A percentile compares a stretch with the other conserved stretches of the same genome.
These are phyloP conservation scores for Fusarium multiceps DNA, from an alignment of 2,329 filamentous ascomycete species.

Conservation along the genomic window DNA sequence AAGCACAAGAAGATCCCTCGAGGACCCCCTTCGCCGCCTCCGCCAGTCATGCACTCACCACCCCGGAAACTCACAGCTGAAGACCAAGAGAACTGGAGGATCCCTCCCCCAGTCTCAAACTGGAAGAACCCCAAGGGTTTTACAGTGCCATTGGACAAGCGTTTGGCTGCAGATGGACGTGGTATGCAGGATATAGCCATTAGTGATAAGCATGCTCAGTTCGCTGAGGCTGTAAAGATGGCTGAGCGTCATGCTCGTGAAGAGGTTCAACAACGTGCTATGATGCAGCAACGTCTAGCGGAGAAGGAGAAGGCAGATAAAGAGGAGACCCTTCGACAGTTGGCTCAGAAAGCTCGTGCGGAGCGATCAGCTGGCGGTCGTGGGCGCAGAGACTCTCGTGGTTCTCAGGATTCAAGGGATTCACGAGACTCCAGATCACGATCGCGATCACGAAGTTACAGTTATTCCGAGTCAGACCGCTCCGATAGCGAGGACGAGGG, in stretches of 20 bases:
- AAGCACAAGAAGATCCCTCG: constrained; percentile 98
- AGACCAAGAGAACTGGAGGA: constrained; percentile 97
- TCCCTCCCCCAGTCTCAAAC: constrained; percentile 87
- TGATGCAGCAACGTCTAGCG: constrained; percentile 95
- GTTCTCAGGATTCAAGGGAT: constrained; percentile 54
- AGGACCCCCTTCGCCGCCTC: constrained; percentile 90
- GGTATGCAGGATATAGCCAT: constrained; percentile 94
- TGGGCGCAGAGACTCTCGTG: constrained; percentile 54
- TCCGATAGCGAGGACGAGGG: constrained; percentile 73
- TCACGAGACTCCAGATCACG: constrained; percentile 56
- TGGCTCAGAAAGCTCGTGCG: constrained; percentile 92
- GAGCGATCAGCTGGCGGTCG: constrained; percentile 71
- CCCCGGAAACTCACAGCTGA: constrained; percentile 95
- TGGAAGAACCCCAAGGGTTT: constrained; percentile 99
- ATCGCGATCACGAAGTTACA: constrained; percentile 61
- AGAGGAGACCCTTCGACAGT: constrained; percentile 86
- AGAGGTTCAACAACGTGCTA: constrained; percentile 89
- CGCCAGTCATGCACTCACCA: constrained; percentile 94
- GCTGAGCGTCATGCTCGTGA: constrained; percentile 95
- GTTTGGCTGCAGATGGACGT: constrained; percentile 91
- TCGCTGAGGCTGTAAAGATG: constrained; percentile 92
- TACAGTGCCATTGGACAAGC: constrained; percentile 94
- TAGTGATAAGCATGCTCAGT: constrained; percentile 98
- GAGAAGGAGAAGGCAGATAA: constrained; percentile 97
- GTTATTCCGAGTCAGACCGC: constrained; percentile 61